Evolutionary conservation across 495 filamentous ascomycete genomes (phyloP), one percentile per base, ranked within the genome.

Genomic region (Pyrenula aspistea): DNA sequence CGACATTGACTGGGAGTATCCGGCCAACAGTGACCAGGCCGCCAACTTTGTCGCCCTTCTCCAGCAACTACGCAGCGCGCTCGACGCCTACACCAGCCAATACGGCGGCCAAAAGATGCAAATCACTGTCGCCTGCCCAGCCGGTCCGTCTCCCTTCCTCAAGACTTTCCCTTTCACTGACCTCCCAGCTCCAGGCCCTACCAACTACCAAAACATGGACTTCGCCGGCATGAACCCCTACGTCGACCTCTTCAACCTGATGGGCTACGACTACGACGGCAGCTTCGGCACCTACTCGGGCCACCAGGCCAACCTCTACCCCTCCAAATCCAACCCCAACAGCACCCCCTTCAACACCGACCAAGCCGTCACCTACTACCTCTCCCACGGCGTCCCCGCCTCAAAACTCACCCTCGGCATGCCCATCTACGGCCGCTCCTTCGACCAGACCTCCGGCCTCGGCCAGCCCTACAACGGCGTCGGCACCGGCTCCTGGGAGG

Each of bases 351-450:
- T 85, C 64, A 86, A 74, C 68, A 84, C 83, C 12, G 76, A 88
- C 15, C 69, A 75, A 24, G 88, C 88, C 15, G 71, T 89, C 0
- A 63, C 19, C 24, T 78, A 86, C 63, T 95, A 95, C 69, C 67
- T 77, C 20, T 61, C 71, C 0, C 66, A 72, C 10, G 87, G 85
- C 0, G 78, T 96, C 2, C 64, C 76, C 0, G 59, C 83, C 0
- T 59, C 65, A 49, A 95, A 94, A 67, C 83, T 96, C 36, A 77
- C 91, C 8, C 69, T 96, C 24, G 90, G 91, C 24, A 80, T 95
- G 73, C 91, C 91, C 0, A 71, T 96, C 0, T 96, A 95, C 63
- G 92, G 91, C 0, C 84, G 89, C 8, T 77, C 87, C 8, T 96
- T 95, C 63, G 70, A 77, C 56, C 71, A 76, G 22, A 95, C 91